Base-by-base conservation (phyloP, 352 stramenopile genomes). In the Thraustotheca clavata region DNA sequence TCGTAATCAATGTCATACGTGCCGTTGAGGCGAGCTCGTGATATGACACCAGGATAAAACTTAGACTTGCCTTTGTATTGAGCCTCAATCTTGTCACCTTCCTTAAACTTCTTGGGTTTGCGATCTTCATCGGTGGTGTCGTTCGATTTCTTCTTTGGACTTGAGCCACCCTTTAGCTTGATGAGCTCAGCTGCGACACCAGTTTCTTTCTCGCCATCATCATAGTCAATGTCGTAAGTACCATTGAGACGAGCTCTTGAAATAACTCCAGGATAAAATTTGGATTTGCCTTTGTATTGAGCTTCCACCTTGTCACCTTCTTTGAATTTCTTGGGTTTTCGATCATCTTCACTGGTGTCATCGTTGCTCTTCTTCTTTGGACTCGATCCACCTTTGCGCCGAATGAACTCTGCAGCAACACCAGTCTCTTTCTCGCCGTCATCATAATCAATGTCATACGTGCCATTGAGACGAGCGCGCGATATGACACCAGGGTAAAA, bases 401-500 rank as follows among this genome's bases (percentile, higher is more conserved):
- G 72, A 36, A 75, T 70, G 11, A 73, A 60, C 47, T 87, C 75
- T 27, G 49, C 67, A 16, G 69, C 54, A 5, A 88, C 63, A 20
- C 72, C 48, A 35, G 76, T 27, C 52, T 84, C 76, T 24, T 68
- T 50, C 41, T 88, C 79, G 29, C 76, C 77, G 59, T 86, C 79
- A 40, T 83, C 73, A 46, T 80, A 89, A 22, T 73, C 70, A 67
- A 87, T 73, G 31, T 76, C 69, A 62, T 73, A 87, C 0, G 65
- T 75, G 5, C 77, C 86, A 52, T 89, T 82, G 16, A 79, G 57
- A 2, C 72, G 68, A 34, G 65, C 80, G 1, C 77, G 71, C 48
- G 69, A 47, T 24, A 88, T 71, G 12, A 79, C 63, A n/a, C 85
- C 87, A 8, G 72, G 59, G 40, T 74, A 86, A 47, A 76, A 92